Percentiles rank a stretch among this genome's conserved stretches.
Evolutionary conservation across 208 protist species (phyloP).

Genomic region (Acanthamoeba royreba): DNA sequence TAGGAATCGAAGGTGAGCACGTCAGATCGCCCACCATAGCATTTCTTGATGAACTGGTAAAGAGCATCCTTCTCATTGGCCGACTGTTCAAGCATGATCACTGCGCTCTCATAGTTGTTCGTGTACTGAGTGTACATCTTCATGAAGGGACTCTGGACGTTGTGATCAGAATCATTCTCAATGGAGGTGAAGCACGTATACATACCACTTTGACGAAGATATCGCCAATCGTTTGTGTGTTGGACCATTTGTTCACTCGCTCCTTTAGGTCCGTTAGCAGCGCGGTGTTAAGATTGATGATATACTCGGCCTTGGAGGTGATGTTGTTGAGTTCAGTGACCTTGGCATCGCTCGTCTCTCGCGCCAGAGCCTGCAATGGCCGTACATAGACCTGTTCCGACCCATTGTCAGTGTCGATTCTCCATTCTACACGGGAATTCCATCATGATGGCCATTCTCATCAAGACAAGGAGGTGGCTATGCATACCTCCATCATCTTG

Average conservation of each 20-base stretch:
- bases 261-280: not conserved
- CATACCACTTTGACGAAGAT: slow-evolving; percentile 40
- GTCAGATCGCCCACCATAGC: not conserved
- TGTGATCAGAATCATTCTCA: not conserved
- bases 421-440: no score
- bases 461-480: not conserved
- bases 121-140: slow-evolving; percentile 50
- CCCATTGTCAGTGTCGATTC: no score
- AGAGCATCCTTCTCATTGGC: slow-evolving; percentile 14
- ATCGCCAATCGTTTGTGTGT: slow-evolving; percentile 17
- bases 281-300: slow-evolving; percentile 27
- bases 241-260: not conserved
- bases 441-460: no score
- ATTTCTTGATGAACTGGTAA: slow-evolving; percentile 11
- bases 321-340: slow-evolving; percentile 34
- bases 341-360: not conserved
- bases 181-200: not conserved
- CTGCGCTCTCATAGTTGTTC: slow-evolving; percentile 40
- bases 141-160: slow-evolving; percentile 24
- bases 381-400: not conserved
- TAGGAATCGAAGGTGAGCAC: not conserved
- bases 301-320: slow-evolving; percentile 37
- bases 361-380: not conserved
- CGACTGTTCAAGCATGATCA: slow-evolving; percentile 11
- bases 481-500: not conserved